Evolutionary conservation across 1,139 yeast species (phyloP).

Genomic region (Kluyveromyces marxianus): DNA sequence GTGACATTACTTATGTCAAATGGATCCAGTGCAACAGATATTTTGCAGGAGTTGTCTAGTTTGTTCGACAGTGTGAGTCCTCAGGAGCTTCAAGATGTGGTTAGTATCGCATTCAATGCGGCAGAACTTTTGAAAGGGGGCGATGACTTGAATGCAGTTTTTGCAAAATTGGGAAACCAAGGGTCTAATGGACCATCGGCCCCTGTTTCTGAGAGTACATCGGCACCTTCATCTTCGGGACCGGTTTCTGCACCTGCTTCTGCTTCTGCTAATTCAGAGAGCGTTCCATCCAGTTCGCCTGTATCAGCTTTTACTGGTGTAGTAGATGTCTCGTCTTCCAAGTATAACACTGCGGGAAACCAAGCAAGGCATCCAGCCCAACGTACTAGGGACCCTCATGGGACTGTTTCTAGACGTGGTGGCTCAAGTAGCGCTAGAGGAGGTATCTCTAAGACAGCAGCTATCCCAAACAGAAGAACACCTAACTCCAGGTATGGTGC

Average conservation of each 20-base stretch:
- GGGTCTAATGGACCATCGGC: conserved; percentile 21
- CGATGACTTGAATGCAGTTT: conserved; percentile 26
- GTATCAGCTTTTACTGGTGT: conserved; percentile 27
- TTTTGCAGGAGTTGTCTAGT: conserved; percentile 55
- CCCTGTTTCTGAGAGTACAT: conserved; percentile 12
- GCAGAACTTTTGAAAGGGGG: conserved; percentile 37
- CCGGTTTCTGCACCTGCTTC: conserved; percentile 3
- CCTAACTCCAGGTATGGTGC: conserved; percentile 24
- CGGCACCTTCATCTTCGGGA: conserved; percentile 3
- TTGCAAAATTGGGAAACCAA: conserved; percentile 23
- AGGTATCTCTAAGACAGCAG: conserved; percentile 23
- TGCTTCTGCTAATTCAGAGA: too few relatives aligned
- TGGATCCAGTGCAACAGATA: conserved; percentile 57
- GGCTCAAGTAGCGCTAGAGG: conserved; percentile 19
- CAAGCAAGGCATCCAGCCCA: conserved; percentile 9
- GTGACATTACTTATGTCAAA: conserved; percentile 67
- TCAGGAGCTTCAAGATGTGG: conserved; percentile 32
- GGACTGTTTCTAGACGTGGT: conserved; percentile 11
- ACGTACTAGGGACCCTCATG: background rate
- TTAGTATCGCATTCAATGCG: conserved; percentile 49
- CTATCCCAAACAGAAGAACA: conserved; percentile 11
- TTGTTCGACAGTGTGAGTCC: conserved; percentile 60
- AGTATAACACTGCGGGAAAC: conserved; percentile 7
- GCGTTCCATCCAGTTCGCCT: conserved; percentile 7
- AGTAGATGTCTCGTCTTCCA: conserved; percentile 13